phyloP scores from a whole-genome alignment of 805 yeast genomes.

The Wickerhamomyces hampshirensis region DNA sequence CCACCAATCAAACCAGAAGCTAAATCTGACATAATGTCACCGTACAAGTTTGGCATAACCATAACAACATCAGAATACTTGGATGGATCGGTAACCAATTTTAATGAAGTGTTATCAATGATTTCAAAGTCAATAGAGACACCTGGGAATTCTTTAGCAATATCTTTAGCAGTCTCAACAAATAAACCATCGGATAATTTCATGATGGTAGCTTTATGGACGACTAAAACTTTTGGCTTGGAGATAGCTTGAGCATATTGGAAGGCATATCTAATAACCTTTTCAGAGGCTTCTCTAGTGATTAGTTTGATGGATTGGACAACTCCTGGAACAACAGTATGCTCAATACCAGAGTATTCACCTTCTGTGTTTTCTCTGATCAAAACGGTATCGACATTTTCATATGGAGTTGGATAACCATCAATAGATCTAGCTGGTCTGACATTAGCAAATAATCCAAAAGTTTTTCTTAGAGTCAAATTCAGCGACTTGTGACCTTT shows the following conservation, averaged over 20 bases:
- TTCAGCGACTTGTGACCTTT: constrained; percentile 98
- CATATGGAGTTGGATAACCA: constrained; percentile 82
- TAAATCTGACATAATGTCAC: constrained; percentile 97
- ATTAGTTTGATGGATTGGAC: constrained; percentile 97
- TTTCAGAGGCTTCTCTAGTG: constrained; percentile 93
- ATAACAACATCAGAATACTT: constrained; percentile 82
- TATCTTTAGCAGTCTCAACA: constrained; percentile 84
- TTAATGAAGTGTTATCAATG: constrained; percentile 92
- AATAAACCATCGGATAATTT: constrained; percentile 97
- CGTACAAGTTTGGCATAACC: constrained; percentile 99
- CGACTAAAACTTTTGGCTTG: constrained; percentile 87
- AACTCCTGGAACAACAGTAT: constrained; percentile 95
- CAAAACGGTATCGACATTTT: constrained; percentile 86
- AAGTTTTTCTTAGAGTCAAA: constrained; percentile 95
- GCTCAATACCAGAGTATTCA: constrained; percentile 99
- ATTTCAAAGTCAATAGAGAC: constrained; percentile 78
- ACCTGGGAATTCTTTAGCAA: constrained; percentile 90
- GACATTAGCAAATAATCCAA: constrained; percentile 92
- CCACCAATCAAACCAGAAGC: constrained; percentile 98
- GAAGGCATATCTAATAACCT: constrained; percentile 94
- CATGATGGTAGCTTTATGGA: constrained; percentile 98
- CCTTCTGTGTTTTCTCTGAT: constrained; percentile 99
- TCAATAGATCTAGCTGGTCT: constrained; percentile 93
- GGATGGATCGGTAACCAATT: constrained; percentile 80
- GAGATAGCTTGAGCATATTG: constrained; percentile 89